These are phyloP conservation scores for Rutstroemia sp. DNA, from an alignment of 2,329 filamentous ascomycete genomes.

Conservation along the genomic window DNA sequence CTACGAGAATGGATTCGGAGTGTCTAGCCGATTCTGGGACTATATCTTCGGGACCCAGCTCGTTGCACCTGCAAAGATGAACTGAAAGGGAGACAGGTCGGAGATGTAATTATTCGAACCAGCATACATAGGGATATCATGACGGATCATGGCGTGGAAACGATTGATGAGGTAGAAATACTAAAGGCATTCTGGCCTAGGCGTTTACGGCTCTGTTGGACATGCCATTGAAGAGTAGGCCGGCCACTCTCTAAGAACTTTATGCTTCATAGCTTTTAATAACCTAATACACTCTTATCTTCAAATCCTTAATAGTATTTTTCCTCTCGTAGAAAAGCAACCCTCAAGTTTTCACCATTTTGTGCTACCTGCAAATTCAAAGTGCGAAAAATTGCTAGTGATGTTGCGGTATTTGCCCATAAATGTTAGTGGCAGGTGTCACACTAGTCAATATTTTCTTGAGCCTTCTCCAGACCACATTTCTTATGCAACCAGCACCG, in stretches of 20 bases:
- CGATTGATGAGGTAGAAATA: constrained; percentile 20
- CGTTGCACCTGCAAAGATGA: constrained; percentile 25
- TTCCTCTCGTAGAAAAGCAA: no score
- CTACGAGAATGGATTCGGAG: constrained; percentile 94
- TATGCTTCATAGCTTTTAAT: constrained; percentile 13
- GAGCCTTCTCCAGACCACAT: not conserved
- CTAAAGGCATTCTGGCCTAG: constrained; percentile 1
- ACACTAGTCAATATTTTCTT: not conserved
- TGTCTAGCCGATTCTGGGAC: constrained; percentile 97
- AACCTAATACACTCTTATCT: constrained; percentile 15
- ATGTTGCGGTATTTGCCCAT: not conserved
- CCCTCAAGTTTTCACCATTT: not conserved
- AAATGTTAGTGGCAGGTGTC: constrained; percentile 5
- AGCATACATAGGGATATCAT: not conserved
- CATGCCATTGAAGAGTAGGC: constrained; percentile 8
- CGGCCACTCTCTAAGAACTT: constrained; percentile 12
- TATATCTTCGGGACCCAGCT: constrained; percentile 85
- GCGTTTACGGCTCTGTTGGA: not conserved
- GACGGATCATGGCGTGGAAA: constrained; percentile 5
- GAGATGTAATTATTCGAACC: not conserved
- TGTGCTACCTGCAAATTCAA: not conserved
- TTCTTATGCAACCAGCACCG: not conserved
- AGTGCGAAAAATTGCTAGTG: no score
- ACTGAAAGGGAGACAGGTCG: constrained; percentile 9
- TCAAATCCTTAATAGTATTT: not conserved